Evolutionary conservation across 495 filamentous ascomycete species (phyloP).

Genomic region (Penicillium herquei): DNA sequence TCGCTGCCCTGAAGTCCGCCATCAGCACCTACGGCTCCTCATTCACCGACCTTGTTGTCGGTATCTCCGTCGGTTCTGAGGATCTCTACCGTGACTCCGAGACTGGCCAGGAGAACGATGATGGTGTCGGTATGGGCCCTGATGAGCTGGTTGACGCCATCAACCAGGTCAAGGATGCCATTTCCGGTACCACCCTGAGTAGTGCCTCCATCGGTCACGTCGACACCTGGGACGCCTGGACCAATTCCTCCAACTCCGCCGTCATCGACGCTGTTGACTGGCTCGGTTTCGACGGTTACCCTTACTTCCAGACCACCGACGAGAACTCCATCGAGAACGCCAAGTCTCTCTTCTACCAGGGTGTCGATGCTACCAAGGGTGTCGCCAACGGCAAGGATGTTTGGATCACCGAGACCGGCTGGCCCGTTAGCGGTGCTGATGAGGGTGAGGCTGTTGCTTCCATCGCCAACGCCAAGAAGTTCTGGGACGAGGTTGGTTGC

Average conservation of each 20-base stretch:
- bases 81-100: slow-evolving; percentile 81
- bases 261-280: slow-evolving; percentile 73
- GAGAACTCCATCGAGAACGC: slow-evolving; percentile 62
- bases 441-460: slow-evolving; percentile 62
- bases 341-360: slow-evolving; percentile 61
- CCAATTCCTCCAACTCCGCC: slow-evolving; percentile 66
- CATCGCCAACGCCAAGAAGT: slow-evolving; percentile 68
- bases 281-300: slow-evolving; percentile 74
- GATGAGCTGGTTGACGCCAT: slow-evolving; percentile 64
- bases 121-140: slow-evolving; percentile 59
- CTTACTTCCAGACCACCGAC: slow-evolving; percentile 71
- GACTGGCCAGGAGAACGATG: slow-evolving; percentile 48
- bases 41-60: slow-evolving; percentile 65
- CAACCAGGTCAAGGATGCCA: slow-evolving; percentile 55
- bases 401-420: slow-evolving; percentile 91
- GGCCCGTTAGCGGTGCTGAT: slow-evolving; percentile 67
- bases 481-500: slow-evolving; percentile 80
- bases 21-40: slow-evolving; percentile 59
- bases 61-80: slow-evolving; percentile 90
- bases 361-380: slow-evolving; percentile 55
- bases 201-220: slow-evolving; percentile 72
- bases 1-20: slow-evolving; percentile 63
- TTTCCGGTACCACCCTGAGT: slow-evolving; percentile 57
- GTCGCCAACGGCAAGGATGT: slow-evolving; percentile 66
- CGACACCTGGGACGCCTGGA: slow-evolving; percentile 89